phyloP scores from a whole-genome alignment of 345 rosid genomes.

The Euphorbia peplus region DNA sequence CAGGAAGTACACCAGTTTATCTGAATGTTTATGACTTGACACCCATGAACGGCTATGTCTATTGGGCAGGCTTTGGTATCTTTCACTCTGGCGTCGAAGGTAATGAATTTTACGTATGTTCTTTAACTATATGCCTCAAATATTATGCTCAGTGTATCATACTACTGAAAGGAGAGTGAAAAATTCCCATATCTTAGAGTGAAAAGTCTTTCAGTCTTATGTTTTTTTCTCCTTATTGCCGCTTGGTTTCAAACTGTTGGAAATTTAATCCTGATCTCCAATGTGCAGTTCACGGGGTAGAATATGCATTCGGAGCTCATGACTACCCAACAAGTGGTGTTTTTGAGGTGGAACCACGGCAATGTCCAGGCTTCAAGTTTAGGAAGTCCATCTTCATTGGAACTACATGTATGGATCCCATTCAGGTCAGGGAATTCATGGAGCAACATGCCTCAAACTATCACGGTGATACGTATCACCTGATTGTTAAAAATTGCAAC shows the following conservation, averaged over 20 bases:
- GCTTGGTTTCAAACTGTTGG: neutral
- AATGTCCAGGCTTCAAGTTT: conserved; percentile 34
- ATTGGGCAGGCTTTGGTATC: conserved; percentile 40
- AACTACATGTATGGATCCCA: conserved; percentile 76
- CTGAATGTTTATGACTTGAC: conserved; percentile 37
- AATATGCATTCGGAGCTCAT: conserved; percentile 36
- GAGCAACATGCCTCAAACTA: conserved; percentile 68
- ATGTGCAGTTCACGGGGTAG: conserved; percentile 29
- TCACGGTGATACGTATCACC: conserved; percentile 89
- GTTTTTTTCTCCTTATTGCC: neutral
- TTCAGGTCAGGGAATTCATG: conserved; percentile 89
- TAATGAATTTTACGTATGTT: neutral
- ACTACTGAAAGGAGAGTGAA: neutral
- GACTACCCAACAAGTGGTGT: conserved; percentile 27
- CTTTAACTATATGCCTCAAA: neutral
- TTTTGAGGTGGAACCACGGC: conserved; percentile 33
- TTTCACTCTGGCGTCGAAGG: conserved; percentile 38
- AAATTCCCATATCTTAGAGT: too few species aligned
- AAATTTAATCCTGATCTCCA: conserved; percentile 10
- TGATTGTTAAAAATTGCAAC: conserved; percentile 94
- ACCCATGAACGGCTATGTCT: conserved; percentile 34
- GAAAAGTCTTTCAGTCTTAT: neutral
- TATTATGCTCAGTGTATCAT: neutral
- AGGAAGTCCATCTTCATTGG: conserved; percentile 48
- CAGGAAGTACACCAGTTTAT: conserved; percentile 29